Conservation (phyloP, 2,329 filamentous ascomycete species). For the Penicillium sp. region DNA sequence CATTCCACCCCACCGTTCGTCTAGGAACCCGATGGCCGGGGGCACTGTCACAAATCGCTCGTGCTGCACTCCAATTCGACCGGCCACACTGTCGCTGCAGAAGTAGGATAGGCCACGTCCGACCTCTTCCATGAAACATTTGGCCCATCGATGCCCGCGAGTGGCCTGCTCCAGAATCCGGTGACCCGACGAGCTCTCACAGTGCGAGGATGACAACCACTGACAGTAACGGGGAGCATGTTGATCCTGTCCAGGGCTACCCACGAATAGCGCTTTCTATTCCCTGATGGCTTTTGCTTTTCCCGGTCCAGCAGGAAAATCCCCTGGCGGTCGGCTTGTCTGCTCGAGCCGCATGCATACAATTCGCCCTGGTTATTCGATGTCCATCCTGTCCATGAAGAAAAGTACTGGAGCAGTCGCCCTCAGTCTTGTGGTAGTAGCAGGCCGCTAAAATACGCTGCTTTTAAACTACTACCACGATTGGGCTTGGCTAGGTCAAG, state of each 20-base stretch:
- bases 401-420: background rate
- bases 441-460: slow-evolving; percentile 3
- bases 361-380: background rate
- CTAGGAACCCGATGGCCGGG: slow-evolving; percentile 30
- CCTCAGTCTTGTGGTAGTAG: background rate
- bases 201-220: slow-evolving; percentile 33
- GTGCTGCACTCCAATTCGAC: slow-evolving; percentile 31
- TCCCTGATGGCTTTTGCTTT: background rate
- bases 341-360: slow-evolving; percentile 4
- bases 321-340: background rate
- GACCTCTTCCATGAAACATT: slow-evolving; percentile 36
- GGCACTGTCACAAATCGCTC: slow-evolving; percentile 30
- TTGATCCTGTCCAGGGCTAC: background rate
- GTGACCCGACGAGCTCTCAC: slow-evolving; percentile 35
- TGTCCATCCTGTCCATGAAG: background rate
- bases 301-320: background rate
- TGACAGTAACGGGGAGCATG: slow-evolving; percentile 18
- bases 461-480: background rate
- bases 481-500: slow-evolving; percentile 31
- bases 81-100: slow-evolving; percentile 23
- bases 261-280: background rate
- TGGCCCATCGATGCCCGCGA: slow-evolving; percentile 34
- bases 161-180: slow-evolving; percentile 38
- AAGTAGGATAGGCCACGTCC: slow-evolving; percentile 30
- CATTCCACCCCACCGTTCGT: slow-evolving; percentile 33